Conservation (phyloP, 2,329 filamentous ascomycete genomes). For the Sphaerostilbella broomeana region DNA sequence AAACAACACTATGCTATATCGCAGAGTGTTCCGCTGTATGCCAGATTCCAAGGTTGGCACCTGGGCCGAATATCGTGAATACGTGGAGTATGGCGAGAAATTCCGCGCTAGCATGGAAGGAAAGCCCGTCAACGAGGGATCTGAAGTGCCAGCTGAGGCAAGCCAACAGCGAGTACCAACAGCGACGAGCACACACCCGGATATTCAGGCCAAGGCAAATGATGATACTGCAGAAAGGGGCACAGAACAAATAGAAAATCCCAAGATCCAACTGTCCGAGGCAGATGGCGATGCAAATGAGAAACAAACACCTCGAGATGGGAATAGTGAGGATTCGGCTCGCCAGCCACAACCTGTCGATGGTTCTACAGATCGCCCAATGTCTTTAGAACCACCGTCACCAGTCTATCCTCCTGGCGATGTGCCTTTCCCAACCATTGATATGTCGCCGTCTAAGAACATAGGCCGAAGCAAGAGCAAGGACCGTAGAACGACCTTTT, state of each 20-base stretch:
- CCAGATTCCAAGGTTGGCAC: constrained; percentile 89
- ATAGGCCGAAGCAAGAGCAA: constrained; percentile 34
- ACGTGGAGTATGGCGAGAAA: constrained; percentile 65
- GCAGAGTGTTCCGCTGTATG: constrained; percentile 92
- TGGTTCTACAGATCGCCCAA: constrained; percentile 16
- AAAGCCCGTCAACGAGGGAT: constrained; percentile 46
- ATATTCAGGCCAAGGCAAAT: constrained; percentile 32
- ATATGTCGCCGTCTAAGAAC: constrained; percentile 28
- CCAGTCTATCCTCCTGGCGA: constrained; percentile 38
- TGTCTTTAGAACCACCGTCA: constrained; percentile 25
- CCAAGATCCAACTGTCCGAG: constrained; percentile 26
- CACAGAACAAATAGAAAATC: constrained; percentile 25
- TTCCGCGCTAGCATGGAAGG: constrained; percentile 63
- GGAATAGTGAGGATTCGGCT: constrained; percentile 7
- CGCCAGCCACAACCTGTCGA: constrained; percentile 18
- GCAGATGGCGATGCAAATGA: constrained; percentile 30
- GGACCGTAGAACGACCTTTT: constrained; percentile 52
- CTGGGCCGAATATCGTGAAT: constrained; percentile 90
- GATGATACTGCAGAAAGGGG: constrained; percentile 29
- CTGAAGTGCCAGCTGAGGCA: constrained; percentile 37
- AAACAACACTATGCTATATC: constrained; percentile 94
- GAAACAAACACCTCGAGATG: constrained; percentile 12
- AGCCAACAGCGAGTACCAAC: constrained; percentile 24
- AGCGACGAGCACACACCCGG: constrained; percentile 35
- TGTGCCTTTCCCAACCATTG: constrained; percentile 42